phyloP scores from a whole-genome alignment of 2,329 filamentous ascomycete species.

The Hawksworthiomyces lignivorus region DNA sequence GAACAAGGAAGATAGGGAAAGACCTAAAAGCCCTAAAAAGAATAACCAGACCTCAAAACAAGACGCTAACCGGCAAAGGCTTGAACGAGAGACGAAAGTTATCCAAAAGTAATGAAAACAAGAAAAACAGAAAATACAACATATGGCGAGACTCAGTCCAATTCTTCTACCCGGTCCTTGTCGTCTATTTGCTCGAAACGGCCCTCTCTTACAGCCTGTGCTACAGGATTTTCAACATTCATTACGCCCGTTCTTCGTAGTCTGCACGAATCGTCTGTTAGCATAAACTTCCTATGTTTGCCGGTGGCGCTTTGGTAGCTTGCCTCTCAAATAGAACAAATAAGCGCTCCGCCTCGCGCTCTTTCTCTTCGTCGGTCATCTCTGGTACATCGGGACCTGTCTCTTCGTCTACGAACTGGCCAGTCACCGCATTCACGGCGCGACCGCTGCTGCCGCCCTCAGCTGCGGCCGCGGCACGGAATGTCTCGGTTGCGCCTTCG shows the following conservation, averaged over 20 bases:
- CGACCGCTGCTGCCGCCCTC: slow-evolving; percentile 7
- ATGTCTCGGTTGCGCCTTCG: slow-evolving; percentile 33
- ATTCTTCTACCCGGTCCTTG: slow-evolving; percentile 41
- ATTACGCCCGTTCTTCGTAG: slow-evolving; percentile 70
- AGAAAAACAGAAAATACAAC: neutral
- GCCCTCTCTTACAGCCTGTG: slow-evolving; percentile 60
- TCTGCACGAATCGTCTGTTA: slow-evolving; percentile 21
- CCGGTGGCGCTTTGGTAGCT: no score
- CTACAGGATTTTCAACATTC: slow-evolving; percentile 71
- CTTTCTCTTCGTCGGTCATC: slow-evolving; percentile 89
- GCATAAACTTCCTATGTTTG: neutral
- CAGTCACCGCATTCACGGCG: slow-evolving; percentile 75
- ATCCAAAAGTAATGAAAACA: neutral
- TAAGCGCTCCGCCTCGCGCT: slow-evolving; percentile 79
- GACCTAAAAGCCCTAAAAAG: no score
- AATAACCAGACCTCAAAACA: no score
- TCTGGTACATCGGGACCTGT: slow-evolving; percentile 50
- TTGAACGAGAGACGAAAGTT: no score
- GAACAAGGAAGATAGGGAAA: no score
- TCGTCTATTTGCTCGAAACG: slow-evolving; percentile 61
- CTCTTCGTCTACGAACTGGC: slow-evolving; percentile 68
- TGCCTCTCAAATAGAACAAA: slow-evolving; percentile 88
- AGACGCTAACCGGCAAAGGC: no score
- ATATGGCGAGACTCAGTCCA: slow-evolving; percentile 23
- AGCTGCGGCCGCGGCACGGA: slow-evolving; percentile 9